These are phyloP conservation scores for Lepidopterella palustris DNA, from an alignment of 495 filamentous ascomycete species.

Conservation along the genomic window DNA sequence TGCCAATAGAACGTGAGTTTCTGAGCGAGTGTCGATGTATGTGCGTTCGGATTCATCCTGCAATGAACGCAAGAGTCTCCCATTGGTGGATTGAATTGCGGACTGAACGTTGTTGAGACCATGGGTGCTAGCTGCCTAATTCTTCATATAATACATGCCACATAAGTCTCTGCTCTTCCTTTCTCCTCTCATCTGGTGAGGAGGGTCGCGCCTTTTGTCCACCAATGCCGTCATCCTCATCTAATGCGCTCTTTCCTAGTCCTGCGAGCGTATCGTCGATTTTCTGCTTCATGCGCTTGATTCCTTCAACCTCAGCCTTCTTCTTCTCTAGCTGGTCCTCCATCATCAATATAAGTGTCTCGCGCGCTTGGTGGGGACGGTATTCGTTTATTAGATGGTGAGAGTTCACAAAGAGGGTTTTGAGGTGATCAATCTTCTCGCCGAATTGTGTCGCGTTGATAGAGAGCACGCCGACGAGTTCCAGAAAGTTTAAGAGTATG, in stretches of 20 bases:
- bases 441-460: conserved; percentile 45
- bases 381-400: conserved; percentile 91
- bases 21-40: too few species aligned
- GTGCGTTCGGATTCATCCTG: too few species aligned
- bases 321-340: conserved; percentile 73
- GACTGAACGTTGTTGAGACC: too few species aligned
- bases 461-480: conserved; percentile 64
- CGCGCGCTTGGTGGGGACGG: conserved; percentile 88
- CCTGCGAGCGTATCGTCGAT: conserved; percentile 63
- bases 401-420: conserved; percentile 75
- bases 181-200: neutral
- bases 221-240: conserved; percentile 33
- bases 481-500: conserved; percentile 76
- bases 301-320: conserved; percentile 69
- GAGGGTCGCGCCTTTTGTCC: conserved; percentile 34
- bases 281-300: conserved; percentile 63
- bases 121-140: neutral
- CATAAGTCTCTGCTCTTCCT: conserved; percentile 12
- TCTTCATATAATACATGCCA: conserved; percentile 5
- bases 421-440: conserved; percentile 67
- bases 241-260: conserved; percentile 47
- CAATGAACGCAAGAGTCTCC: too few species aligned
- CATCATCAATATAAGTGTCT: conserved; percentile 86
- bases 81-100: too few species aligned
- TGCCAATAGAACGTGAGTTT: too few species aligned